Base-by-base conservation (phyloP, 768 basidiomycete genomes). In the Gelatoporia subvermispora region DNA sequence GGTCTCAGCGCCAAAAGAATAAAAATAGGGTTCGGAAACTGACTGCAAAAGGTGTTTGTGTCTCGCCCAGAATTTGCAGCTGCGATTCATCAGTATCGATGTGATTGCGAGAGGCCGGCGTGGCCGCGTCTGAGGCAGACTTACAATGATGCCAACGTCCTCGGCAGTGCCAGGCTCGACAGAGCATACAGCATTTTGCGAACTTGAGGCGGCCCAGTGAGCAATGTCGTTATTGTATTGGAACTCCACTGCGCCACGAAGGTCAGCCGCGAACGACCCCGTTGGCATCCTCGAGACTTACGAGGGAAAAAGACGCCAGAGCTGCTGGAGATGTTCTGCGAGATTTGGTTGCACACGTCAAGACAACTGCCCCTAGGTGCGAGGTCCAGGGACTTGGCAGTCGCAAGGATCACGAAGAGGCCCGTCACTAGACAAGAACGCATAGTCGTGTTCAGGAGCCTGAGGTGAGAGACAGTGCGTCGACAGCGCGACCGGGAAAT, bases 121-220 rank as follows among this genome's bases (percentile, higher is more conserved):
- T 11, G 41, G 36, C 41, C 13, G 45, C 25, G 22, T 37, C 16
- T n/a, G n/a, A n/a, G n/a, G n/a, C n/a, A n/a, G 64, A 56, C 72
- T 22, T 53, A 82, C 83, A 15, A 78, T 78, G 0, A 54, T 62
- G 1, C 65, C 70, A 24, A 84, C 61, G 47, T 85, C 82, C 4
- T 69, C 66, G 0, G 73, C 64, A 1, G 71, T 77, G 9, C 75
- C 78, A 2, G 82, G 82, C 53, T 82, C 77, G 8, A 85, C 81
- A 9, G 75, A 73, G 57, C 82, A 85, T 2, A 68, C 62, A 0
- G 82, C 57, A 1, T 45, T 1, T 46, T 79, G 70, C 0, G 68
- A 57, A 53, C 76, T 81, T 3, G 79, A 78, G 20, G 61, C 61
- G 0, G 76, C 73, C 76, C 76, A 83, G 49, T 83, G 79, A 2